These are phyloP conservation scores for Silene noctiflora DNA, from an alignment of 179 eudicot species.

Conservation along the genomic window DNA sequence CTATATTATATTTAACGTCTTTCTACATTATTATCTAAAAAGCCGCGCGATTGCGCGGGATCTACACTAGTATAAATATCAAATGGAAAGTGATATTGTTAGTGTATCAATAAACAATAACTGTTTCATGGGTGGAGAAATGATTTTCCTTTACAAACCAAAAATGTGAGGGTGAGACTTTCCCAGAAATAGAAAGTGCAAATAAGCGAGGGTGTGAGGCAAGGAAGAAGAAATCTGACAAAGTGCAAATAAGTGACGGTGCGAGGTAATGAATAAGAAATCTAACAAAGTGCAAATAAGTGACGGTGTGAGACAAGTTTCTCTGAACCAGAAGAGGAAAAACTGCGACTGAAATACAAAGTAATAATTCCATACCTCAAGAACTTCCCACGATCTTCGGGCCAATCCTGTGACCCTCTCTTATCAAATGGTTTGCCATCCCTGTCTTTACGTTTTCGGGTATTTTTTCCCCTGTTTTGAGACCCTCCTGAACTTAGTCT, in stretches of 20 bases:
- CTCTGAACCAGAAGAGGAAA: not conserved
- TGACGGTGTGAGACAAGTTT: not conserved
- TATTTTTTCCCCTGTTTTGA: conserved; percentile 41
- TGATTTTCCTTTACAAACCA: not conserved
- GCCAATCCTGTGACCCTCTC: conserved; percentile 92
- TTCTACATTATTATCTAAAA: no score
- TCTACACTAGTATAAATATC: not conserved
- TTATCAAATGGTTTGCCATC: conserved; percentile 69
- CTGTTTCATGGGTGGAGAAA: no score
- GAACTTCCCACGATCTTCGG: conserved; percentile 74
- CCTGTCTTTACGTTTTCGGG: conserved; percentile 79
- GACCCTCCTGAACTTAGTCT: conserved; percentile 57
- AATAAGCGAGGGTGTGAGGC: not conserved
- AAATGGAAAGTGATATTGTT: not conserved
- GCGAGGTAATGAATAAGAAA: not conserved
- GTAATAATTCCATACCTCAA: conserved; percentile 53
- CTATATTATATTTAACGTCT: no score
- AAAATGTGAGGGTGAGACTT: not conserved
- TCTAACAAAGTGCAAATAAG: not conserved
- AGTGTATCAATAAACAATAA: not conserved
- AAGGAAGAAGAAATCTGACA: not conserved
- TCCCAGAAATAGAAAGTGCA: not conserved
- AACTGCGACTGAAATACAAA: not conserved
- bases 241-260: not conserved
- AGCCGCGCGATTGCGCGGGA: no score